Percentiles rank a stretch among this genome's conserved stretches.
Conservation (phyloP, 2,329 filamentous ascomycete species). For the Diaporthe citriasiana region DNA sequence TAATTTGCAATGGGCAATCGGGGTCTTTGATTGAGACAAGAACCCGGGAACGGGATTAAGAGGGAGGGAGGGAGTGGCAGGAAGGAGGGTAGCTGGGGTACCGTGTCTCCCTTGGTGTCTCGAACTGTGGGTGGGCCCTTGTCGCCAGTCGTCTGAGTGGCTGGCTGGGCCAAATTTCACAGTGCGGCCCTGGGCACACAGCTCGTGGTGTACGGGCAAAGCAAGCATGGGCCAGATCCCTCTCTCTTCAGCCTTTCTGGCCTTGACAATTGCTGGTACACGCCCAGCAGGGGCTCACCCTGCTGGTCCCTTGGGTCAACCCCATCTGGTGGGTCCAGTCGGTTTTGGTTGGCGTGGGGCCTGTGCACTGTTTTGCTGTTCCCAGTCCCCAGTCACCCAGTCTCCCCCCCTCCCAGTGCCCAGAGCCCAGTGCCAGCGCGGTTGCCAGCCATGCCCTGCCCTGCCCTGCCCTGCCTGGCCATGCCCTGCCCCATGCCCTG, state of each 20-base stretch:
- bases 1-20: constrained; percentile 33
- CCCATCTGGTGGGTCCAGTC: constrained; percentile 34
- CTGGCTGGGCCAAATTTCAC: constrained; percentile 27
- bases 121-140: constrained; percentile 33
- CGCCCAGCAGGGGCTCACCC: constrained; percentile 28
- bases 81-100: constrained; percentile 16
- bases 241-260: constrained; percentile 22
- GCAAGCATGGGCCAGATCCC: constrained; percentile 17
- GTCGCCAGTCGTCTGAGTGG: constrained; percentile 30
- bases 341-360: constrained; percentile 35
- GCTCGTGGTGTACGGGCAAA: background rate
- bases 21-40: constrained; percentile 30
- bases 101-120: constrained; percentile 33
- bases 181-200: constrained; percentile 9
- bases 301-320: constrained; percentile 12
- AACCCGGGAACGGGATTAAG: constrained; percentile 28
- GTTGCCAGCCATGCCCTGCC: constrained; percentile 22
- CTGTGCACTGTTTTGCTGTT: constrained; percentile 38
- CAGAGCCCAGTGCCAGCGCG: constrained; percentile 26
- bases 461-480: constrained; percentile 1
- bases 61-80: constrained; percentile 8
- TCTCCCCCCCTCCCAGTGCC: background rate
- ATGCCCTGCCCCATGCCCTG: constrained; percentile 16
- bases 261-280: constrained; percentile 32
- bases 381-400: background rate